Conservation (phyloP, 768 basidiomycete genomes). For the Hebeloma cylindrosporum region DNA sequence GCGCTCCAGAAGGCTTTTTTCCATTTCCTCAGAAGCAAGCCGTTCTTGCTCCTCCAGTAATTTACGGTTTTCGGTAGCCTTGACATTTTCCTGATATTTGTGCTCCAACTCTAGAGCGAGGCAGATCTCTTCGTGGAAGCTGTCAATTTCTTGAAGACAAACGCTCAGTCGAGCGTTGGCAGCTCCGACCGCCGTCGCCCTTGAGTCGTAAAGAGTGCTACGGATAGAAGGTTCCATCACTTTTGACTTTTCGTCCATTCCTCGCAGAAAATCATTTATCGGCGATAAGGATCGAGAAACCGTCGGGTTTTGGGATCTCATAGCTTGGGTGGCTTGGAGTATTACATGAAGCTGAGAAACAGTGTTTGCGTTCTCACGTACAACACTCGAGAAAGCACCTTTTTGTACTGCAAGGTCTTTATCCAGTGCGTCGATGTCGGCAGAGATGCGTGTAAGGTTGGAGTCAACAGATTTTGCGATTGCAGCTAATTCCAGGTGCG, state of each 20-base stretch:
- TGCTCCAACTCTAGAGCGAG: slow-evolving; percentile 44
- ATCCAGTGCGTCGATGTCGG: slow-evolving; percentile 39
- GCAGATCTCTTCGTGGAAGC: slow-evolving; percentile 40
- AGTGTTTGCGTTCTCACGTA: slow-evolving; percentile 16
- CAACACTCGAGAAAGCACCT: slow-evolving; percentile 28
- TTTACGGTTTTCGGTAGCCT: slow-evolving; percentile 33
- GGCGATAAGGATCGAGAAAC: slow-evolving; percentile 48
- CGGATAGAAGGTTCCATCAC: slow-evolving; percentile 44
- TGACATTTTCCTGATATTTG: slow-evolving; percentile 38
- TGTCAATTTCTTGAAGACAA: slow-evolving; percentile 47
- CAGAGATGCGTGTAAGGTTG: slow-evolving; percentile 35
- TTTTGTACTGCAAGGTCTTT: slow-evolving; percentile 42
- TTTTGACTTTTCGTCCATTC: slow-evolving; percentile 51
- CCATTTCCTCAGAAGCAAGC: slow-evolving; percentile 35
- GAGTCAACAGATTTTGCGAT: slow-evolving; percentile 55
- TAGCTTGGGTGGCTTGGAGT: slow-evolving; percentile 31
- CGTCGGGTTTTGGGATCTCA: slow-evolving; percentile 12
- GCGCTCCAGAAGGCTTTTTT: slow-evolving; percentile 34
- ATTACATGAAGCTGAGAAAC: slow-evolving; percentile 33
- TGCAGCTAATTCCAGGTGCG: slow-evolving; percentile 50
- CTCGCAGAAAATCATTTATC: slow-evolving; percentile 53
- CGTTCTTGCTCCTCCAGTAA: slow-evolving; percentile 37
- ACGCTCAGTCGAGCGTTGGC: slow-evolving; percentile 45
- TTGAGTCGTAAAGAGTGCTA: slow-evolving; percentile 47
- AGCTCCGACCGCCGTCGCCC: slow-evolving; percentile 51